A percentile compares a stretch with the other conserved stretches of the same genome.
Conservation (phyloP, 139 green algal genomes). For the Volvox africanus region DNA sequence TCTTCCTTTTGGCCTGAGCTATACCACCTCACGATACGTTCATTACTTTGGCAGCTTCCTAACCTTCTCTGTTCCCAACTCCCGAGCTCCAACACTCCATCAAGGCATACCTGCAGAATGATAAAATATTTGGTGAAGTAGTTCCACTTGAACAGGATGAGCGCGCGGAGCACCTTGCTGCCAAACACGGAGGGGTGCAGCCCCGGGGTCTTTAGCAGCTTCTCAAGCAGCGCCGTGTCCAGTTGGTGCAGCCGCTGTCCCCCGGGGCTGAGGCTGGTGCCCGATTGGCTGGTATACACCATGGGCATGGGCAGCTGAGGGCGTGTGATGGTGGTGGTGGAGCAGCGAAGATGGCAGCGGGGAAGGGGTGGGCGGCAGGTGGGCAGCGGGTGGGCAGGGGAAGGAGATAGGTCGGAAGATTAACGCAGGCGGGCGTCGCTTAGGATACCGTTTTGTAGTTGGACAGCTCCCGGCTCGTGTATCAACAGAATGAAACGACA, state of each 20-base stretch:
- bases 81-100: not conserved
- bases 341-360: not conserved
- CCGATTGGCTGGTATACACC: not conserved
- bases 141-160: conserved; percentile 38
- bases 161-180: not conserved
- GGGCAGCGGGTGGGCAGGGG: not conserved
- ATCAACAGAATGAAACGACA: too few species aligned
- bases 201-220: not conserved
- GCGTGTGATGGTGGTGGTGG: too few species aligned
- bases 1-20: too few species aligned
- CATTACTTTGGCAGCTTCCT: too few species aligned
- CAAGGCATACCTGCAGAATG: conserved; percentile 6
- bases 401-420: not conserved
- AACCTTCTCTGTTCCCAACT: too few species aligned
- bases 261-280: too few species aligned
- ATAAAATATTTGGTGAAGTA: conserved; percentile 28
- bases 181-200: conserved; percentile 12
- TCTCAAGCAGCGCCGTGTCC: conserved; percentile 11
- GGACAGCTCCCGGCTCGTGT: too few species aligned
- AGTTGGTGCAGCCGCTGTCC: not conserved
- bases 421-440: too few species aligned
- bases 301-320: conserved; percentile 10
- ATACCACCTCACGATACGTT: too few species aligned
- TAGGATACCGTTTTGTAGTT: too few species aligned
- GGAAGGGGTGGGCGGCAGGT: not conserved